Evolutionary conservation across 1,284 basidiomycete species (phyloP).

Genomic region (Ustilago bromivora): DNA sequence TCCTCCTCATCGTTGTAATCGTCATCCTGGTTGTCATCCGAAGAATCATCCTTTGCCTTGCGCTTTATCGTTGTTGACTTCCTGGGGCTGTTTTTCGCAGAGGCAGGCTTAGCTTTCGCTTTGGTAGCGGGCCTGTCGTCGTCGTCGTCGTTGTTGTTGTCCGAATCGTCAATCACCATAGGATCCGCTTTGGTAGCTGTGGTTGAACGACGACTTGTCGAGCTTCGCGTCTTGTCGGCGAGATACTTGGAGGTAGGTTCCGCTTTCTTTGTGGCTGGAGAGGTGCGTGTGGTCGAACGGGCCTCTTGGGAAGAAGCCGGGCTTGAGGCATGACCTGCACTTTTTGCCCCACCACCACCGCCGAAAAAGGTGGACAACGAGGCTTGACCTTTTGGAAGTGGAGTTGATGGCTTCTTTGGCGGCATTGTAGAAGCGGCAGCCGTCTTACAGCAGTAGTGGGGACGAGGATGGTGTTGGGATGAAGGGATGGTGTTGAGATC

Average conservation of each 20-base stretch:
- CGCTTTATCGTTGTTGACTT: constrained; percentile 32
- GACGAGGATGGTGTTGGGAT: background rate
- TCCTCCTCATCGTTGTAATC: constrained; percentile 56
- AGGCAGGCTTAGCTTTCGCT: constrained; percentile 7
- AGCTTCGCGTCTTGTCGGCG: constrained; percentile 10
- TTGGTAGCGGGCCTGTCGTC: constrained; percentile 8
- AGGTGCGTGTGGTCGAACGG: constrained; percentile 9
- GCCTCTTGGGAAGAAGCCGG: constrained; percentile 35
- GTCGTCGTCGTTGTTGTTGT: constrained; percentile 33
- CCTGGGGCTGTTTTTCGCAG: constrained; percentile 23
- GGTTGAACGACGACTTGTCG: constrained; percentile 17
- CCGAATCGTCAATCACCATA: constrained; percentile 47
- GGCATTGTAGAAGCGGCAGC: constrained; percentile 18
- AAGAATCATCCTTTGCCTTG: constrained; percentile 24
- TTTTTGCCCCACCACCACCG: constrained; percentile 14
- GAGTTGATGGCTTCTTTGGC: constrained; percentile 37
- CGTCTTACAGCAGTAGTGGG: background rate
- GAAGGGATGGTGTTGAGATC: background rate
- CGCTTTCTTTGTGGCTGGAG: constrained; percentile 12
- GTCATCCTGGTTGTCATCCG: constrained; percentile 20
- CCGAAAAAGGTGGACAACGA: constrained; percentile 56
- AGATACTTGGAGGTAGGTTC: constrained; percentile 42
- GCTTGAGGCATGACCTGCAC: constrained; percentile 22
- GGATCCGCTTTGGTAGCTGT: constrained; percentile 40
- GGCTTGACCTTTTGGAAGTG: constrained; percentile 51